Evolutionary conservation across 2,329 filamentous ascomycete species (phyloP), one percentile per base, ranked within the genome.

Genomic region (Fusarium transvaalense): DNA sequence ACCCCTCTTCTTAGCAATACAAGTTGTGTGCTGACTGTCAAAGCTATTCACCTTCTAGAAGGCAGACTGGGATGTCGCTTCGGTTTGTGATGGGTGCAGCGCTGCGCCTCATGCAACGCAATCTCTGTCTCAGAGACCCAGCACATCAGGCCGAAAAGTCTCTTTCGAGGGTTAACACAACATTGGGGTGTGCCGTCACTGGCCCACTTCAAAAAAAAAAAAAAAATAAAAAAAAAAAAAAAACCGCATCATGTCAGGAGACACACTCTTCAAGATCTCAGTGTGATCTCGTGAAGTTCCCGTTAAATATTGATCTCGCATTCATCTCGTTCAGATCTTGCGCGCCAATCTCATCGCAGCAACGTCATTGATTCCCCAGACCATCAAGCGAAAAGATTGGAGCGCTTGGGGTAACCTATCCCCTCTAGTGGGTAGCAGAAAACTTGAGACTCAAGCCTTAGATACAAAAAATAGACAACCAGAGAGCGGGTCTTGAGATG

Each of bases 81-180:
- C 37, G 66, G 56, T 38, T 57, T 38, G 41, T 54, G 39, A 51
- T 47, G 60, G 55, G 50, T 67, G 62, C 53, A 56, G 47, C 50
- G 61, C 71, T 74, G 71, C 64, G 71, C 71, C 66, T 52, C 42
- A 66, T 71, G 69, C 61, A 64, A 73, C 64, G 61, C 63, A 72
- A 72, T 68, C 68, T 73, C 68, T 59, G 52, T 66, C 38, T 45
- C 54, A 32, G 47, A 50, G n/a, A 27, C 46, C 37, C 46, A 57
- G 41, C 46, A 29, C 47, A 50, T 31, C 37, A 50, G 34, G 39
- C 9, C 39, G 21, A 29, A 60, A 51, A 42, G 34, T 25, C 47
- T 47, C 23, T 54, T 47, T 54, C 32, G 52, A 64, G 29, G 41
- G 35, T 32, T 32, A 48, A 34, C 37, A 25, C 34, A 42, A 43